Evolutionary conservation across 345 rosid species (phyloP).

Genomic region (Microcos paniculata): DNA sequence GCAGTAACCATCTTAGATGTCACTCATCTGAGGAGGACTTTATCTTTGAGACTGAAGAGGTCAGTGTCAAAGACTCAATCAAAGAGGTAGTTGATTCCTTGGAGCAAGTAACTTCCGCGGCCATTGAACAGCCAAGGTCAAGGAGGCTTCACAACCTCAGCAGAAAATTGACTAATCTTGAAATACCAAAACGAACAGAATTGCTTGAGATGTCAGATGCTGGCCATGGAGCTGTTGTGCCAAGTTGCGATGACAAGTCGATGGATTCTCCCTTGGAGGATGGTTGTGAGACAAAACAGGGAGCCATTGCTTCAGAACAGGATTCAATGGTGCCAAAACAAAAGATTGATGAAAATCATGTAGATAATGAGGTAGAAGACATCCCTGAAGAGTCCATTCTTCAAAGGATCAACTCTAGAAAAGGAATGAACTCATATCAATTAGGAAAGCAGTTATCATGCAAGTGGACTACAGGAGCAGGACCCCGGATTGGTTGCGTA

Average conservation of each 20-base stretch:
- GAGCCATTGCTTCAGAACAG: constrained; percentile 24
- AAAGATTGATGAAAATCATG: constrained; percentile 22
- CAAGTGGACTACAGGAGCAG: constrained; percentile 97
- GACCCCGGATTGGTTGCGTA: constrained; percentile 93
- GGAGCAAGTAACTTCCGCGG: constrained; percentile 32
- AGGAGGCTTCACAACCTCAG: constrained; percentile 19
- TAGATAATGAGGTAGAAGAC: constrained; percentile 34
- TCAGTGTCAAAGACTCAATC: constrained; percentile 20
- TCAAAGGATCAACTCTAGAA: constrained; percentile 60
- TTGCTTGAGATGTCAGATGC: constrained; percentile 18
- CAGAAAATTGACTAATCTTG: constrained; percentile 41
- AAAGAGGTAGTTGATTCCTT: constrained; percentile 25
- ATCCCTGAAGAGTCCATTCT: constrained; percentile 52
- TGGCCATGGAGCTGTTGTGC: constrained; percentile 21
- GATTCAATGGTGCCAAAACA: no score
- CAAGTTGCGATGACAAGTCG: constrained; percentile 17
- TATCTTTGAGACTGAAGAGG: constrained; percentile 32
- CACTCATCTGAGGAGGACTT: constrained; percentile 63
- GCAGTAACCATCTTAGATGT: constrained; percentile 51
- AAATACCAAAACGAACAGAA: constrained; percentile 42
- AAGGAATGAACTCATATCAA: constrained; percentile 62
- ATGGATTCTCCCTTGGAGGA: constrained; percentile 23
- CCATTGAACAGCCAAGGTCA: constrained; percentile 14
- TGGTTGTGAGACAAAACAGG: constrained; percentile 43
- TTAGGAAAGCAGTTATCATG: constrained; percentile 79